Percentiles rank a stretch among this genome's conserved stretches.
phyloP scores from a whole-genome alignment of 768 basidiomycete genomes.

The Podaxis carcinomalis region DNA sequence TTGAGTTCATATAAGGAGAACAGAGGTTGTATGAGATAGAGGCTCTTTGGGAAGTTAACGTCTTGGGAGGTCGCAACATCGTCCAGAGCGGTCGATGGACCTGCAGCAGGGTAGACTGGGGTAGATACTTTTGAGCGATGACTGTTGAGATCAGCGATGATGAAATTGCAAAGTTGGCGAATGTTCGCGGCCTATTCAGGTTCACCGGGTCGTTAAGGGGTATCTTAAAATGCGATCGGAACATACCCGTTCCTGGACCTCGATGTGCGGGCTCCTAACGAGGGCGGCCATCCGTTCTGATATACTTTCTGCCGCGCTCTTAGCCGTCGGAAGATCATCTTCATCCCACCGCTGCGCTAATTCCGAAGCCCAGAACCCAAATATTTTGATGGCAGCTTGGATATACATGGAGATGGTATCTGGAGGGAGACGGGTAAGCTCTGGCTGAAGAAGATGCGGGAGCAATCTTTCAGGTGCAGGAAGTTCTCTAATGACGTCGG shows the following conservation, averaged over 20 bases:
- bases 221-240: background rate
- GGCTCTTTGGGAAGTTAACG: conserved; percentile 79
- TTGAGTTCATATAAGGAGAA: conserved; percentile 78
- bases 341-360: conserved; percentile 75
- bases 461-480: conserved; percentile 72
- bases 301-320: conserved; percentile 57
- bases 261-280: conserved; percentile 62
- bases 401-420: conserved; percentile 77
- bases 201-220: background rate
- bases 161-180: conserved; percentile 69
- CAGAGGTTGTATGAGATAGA: conserved; percentile 81
- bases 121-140: conserved; percentile 39
- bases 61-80: conserved; percentile 31
- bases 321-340: conserved; percentile 62
- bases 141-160: conserved; percentile 64
- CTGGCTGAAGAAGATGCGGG: conserved; percentile 61
- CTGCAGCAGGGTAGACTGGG: conserved; percentile 30
- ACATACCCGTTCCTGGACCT: conserved; percentile 89
- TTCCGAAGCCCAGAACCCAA: conserved; percentile 79
- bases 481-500: conserved; percentile 53
- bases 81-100: conserved; percentile 31
- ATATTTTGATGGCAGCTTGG: conserved; percentile 81
- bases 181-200: conserved; percentile 71
- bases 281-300: conserved; percentile 57
- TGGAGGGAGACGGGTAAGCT: conserved; percentile 49